These are phyloP conservation scores for Penicillium tannophilum DNA, from an alignment of 495 filamentous ascomycete species.

Conservation along the genomic window DNA sequence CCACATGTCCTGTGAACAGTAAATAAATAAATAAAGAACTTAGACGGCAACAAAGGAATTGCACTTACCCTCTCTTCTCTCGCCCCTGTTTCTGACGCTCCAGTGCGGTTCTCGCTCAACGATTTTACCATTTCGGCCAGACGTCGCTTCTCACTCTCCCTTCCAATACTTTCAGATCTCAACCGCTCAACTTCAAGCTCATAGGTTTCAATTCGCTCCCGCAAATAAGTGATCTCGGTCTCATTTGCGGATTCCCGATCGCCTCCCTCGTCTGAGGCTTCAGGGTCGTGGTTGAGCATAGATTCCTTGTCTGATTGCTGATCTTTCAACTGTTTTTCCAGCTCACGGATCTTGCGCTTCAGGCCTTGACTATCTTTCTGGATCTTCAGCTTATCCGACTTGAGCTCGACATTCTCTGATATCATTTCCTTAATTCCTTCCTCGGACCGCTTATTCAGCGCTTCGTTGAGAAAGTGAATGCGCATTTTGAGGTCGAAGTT, in stretches of 20 bases:
- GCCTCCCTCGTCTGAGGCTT: constrained; percentile 59
- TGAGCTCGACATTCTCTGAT: constrained; percentile 92
- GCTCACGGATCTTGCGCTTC: constrained; percentile 73
- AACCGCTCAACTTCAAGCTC: constrained; percentile 81
- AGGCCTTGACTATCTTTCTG: constrained; percentile 86
- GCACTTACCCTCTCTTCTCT: constrained; percentile 74
- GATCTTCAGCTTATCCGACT: constrained; percentile 81
- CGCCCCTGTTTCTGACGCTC: constrained; percentile 68
- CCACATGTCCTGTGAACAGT: constrained; percentile 67
- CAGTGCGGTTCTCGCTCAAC: constrained; percentile 63
- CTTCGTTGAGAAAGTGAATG: constrained; percentile 94
- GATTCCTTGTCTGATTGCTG: constrained; percentile 59
- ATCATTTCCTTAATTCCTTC: constrained; percentile 98
- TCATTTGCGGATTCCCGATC: constrained; percentile 58
- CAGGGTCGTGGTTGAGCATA: constrained; percentile 59
- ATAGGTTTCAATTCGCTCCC: constrained; percentile 81
- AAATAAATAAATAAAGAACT: constrained; percentile 10
- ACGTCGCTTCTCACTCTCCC: constrained; percentile 78
- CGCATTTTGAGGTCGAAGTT: constrained; percentile 98
- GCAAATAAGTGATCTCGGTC: constrained; percentile 79
- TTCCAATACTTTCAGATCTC: constrained; percentile 69
- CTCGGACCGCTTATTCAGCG: constrained; percentile 88
- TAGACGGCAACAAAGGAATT: neutral
- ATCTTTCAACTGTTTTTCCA: constrained; percentile 83
- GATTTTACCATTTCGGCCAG: constrained; percentile 77